Percentiles rank a stretch among this genome's conserved stretches.
phyloP scores from a whole-genome alignment of 2,329 filamentous ascomycete species.

The Pestalotiopsis fici region DNA sequence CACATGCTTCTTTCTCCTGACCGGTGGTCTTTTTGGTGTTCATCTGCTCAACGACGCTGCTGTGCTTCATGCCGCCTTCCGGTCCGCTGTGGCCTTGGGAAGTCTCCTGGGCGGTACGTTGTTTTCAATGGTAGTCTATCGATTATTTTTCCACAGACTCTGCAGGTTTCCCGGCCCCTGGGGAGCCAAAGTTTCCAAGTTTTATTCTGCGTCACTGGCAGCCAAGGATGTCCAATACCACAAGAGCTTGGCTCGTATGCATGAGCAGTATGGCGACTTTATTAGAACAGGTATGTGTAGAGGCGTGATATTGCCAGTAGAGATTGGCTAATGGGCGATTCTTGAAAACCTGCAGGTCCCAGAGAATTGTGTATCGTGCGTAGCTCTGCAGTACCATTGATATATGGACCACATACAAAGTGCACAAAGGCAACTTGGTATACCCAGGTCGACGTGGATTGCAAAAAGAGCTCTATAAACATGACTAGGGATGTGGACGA shows the following conservation, averaged over 20 bases:
- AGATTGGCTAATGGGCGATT: not conserved
- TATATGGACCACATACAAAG: not conserved
- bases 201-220: not conserved
- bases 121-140: not conserved
- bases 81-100: not conserved
- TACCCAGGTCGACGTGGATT: not conserved
- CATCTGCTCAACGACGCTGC: not conserved
- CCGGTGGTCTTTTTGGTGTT: not conserved
- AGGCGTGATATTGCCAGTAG: not conserved
- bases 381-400: not conserved
- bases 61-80: not conserved
- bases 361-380: not conserved
- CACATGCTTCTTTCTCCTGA: not conserved
- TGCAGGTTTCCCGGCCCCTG: conserved; percentile 1
- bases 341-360: not conserved
- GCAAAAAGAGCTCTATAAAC: not conserved
- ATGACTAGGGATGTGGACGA: conserved; percentile 1
- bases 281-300: not conserved
- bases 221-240: not conserved
- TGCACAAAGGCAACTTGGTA: conserved; percentile 9
- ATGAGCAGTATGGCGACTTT: conserved; percentile 8
- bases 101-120: not conserved
- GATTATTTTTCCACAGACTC: conserved; percentile 5
- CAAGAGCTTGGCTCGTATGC: not conserved
- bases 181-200: not conserved